Evolutionary conservation across 2,329 filamentous ascomycete species (phyloP), one percentile per base, ranked within the genome.

Genomic region (Ophiostoma quercus): DNA sequence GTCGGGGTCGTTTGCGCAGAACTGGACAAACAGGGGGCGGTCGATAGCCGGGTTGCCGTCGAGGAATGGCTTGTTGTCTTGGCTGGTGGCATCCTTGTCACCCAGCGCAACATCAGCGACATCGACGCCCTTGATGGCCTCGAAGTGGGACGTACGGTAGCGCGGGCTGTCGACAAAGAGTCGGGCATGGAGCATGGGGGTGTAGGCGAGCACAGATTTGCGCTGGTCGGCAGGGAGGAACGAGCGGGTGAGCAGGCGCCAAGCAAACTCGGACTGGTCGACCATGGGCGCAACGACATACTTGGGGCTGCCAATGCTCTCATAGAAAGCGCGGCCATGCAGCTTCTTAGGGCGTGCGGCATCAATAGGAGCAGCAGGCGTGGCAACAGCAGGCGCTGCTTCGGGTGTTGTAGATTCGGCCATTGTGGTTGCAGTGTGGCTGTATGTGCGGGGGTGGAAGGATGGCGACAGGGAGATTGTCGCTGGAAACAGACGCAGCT

Each of bases 231-330:
- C 80, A 1, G 91, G 84, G 75, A 97, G 88, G 80, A 96, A 98
- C 7, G 94, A 97, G 74, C 95, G 89, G n/a, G 92, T 92, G 74
- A 99, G 89, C 85, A 97, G 90, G 75, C 95, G 91, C 95, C 95
- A 99, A 75, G 94, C 94, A 82, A 98, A 97, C 82, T 99, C 95
- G 41, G 93, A 97, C 79, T 97, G 92, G 77, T 99, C 94, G 29
- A 99, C 95, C 95, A 99, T 99, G 47, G 95, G 95, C 43, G 95
- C 95, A 69, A 99, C 85, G 39, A 99, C 87, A 74, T 91, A 89
- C 80, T 92, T 97, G 1, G 95, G 95, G 71, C 90, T 94, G 29
- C 95, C 95, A 72, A 99, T 90, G 77, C 92, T 96, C 81, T 97
- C 89, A 77, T 98, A 99, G 78, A 99, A 98, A 14, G 91, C 91